Base-by-base conservation (phyloP, 2,329 filamentous ascomycete species). In the Diaporthe sp. region DNA sequence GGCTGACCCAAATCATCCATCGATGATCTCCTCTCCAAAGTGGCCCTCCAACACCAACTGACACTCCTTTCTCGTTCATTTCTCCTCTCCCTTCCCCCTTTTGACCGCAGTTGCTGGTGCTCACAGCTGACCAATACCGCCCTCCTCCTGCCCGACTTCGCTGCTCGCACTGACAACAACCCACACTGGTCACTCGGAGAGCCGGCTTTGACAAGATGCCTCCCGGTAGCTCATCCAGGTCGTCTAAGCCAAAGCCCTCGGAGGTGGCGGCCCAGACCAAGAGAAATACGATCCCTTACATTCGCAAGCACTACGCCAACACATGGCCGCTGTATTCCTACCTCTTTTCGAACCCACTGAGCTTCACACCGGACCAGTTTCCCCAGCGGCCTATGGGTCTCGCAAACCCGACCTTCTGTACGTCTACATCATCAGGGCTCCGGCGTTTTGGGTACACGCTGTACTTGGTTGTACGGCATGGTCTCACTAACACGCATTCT, bases 251-350 rank as follows among this genome's bases (percentile, higher is more conserved):
- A 60, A 92, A 91, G 82, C 89, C 91, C 17, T 90, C 92, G 54
- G 92, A 95, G 77, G 90, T 95, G 71, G 93, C 93, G 72, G 89
- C 91, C 35, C 92, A 94, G 81, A 93, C 92, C n/a, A 94, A 94
- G 83, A 89, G 87, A 78, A 88, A 88, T 74, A 93, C 92, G 80
- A 92, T 94, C 77, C 92, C 93, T 22, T 85, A 89, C 76, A 90
- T 94, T 78, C 89, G 87, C 79, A 85, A 87, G 47, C 86, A 89
- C 80, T 91, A 89, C 83, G 86, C 84, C 74, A 84, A 86, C 73
- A 82, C 83, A 79, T 93, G 85, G 86, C 87, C 87, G 22, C 87
- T 87, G 6, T 88, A 86, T 77, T 94, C 92, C 4, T 88, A 89
- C 78, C 86, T 93, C 55, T 90, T 90, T 80, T 81, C 86, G 80